Evolutionary conservation across 192 early-diverging fungal species (phyloP), one percentile per base, ranked within the genome.

Genomic region (Obelidium mucronatum): DNA sequence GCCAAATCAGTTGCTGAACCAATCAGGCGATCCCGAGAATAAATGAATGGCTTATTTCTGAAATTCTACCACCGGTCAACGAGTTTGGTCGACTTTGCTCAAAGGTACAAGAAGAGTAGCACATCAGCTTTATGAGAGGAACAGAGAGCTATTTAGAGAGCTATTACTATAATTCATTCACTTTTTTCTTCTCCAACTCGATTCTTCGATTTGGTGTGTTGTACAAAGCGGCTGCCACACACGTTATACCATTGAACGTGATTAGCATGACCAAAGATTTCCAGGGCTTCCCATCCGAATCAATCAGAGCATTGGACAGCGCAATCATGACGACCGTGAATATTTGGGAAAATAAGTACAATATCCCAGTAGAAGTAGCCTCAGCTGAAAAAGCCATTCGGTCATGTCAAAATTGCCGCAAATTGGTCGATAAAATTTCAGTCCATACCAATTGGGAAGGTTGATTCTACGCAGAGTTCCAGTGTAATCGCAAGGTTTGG

Each of bases 381-480:
- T 80, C 79, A 31, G 73, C 67, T 68, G 48, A 17, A 22, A 13
- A 51, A 13, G n/a, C n/a, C n/a, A n/a, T 51, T 51, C 48, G 22
- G 22, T 51, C 22, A 22, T 51, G 48, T 51, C 22, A 8, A 51
- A 8, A 51, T 51, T 8, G 11, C 48, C 8, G 22, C 48, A 51
- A 60, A n/a, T n/a, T n/a, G n/a, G n/a, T n/a, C n/a, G n/a, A n/a
- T n/a, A n/a, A n/a, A n/a, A n/a, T n/a, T n/a, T n/a, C n/a, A n/a
- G n/a, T n/a, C 11, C 58, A 15, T 31, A 68, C 67, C 67, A 39
- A 80, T 62, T 5, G 79, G 79, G 48, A 64, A 80, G 2, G 79
- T 74, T 30, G 53, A 58, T 56, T 80, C 79, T 8, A 63, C 79
- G 1, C 67, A 75, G 3, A 80, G 31, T 61, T 80, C 79, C 5